phyloP scores from a whole-genome alignment of 805 yeast species.

The Schwanniomyces sp. region DNA sequence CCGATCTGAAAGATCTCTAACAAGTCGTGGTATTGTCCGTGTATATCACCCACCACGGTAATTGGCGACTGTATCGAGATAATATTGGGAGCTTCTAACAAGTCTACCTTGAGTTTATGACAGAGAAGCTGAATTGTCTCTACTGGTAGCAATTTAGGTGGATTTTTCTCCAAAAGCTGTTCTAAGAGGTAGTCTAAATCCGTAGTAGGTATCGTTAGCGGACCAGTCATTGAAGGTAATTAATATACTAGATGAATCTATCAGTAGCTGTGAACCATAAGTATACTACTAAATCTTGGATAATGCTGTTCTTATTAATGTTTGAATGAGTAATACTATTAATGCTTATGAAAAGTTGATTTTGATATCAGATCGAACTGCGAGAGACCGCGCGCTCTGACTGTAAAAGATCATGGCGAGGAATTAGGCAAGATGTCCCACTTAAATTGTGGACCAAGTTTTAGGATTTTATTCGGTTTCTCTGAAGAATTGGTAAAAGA shows the following conservation, averaged over 20 bases:
- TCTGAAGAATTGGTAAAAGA: no score
- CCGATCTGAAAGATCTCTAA: conserved; percentile 92
- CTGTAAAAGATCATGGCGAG: no score
- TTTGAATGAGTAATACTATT: neutral
- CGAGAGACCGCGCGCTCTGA: no score
- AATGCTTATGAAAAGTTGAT: neutral
- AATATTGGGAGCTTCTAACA: conserved; percentile 81
- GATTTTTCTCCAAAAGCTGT: conserved; percentile 39
- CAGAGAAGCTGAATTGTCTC: conserved; percentile 50
- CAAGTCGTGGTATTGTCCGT: conserved; percentile 94
- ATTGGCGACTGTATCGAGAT: conserved; percentile 83
- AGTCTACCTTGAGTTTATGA: conserved; percentile 76
- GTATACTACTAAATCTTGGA: neutral
- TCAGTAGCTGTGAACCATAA: neutral
- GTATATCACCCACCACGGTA: conserved; percentile 96
- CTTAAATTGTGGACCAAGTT: no score
- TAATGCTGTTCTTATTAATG: neutral
- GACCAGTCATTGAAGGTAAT: conserved; percentile 25
- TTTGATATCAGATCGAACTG: neutral
- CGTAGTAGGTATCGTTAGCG: conserved; percentile 29
- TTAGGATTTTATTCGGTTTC: no score
- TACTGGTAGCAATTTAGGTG: conserved; percentile 43
- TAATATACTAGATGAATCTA: neutral
- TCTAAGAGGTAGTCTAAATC: conserved; percentile 45
- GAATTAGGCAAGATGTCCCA: no score